A percentile compares a stretch with the other conserved stretches of the same genome.
Evolutionary conservation across 129 eudicot species (phyloP).

Genomic region (Tanacetum coccineum): DNA sequence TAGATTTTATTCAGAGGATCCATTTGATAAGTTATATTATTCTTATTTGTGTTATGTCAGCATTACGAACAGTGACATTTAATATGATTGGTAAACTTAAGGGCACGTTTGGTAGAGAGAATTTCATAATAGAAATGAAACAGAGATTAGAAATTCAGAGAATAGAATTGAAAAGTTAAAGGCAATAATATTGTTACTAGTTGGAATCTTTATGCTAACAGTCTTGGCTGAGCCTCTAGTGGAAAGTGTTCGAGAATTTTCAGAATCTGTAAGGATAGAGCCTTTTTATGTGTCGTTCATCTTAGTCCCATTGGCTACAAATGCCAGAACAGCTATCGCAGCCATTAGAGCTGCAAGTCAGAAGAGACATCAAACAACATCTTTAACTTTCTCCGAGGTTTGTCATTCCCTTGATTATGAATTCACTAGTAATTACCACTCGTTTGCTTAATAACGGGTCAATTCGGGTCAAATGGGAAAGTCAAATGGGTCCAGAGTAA

Average conservation of each 20-base stretch:
- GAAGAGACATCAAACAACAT: constrained; percentile 42
- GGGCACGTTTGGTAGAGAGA: no score
- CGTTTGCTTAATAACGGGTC: no score
- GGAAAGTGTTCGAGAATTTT: constrained; percentile 44
- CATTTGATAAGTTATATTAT: no score
- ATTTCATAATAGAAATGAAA: no score
- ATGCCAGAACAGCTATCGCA: constrained; percentile 50
- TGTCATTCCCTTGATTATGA: constrained; percentile 10
- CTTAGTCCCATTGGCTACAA: constrained; percentile 59
- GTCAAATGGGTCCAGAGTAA: no score
- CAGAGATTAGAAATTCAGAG: no score
- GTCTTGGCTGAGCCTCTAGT: constrained; percentile 60
- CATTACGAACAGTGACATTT: no score
- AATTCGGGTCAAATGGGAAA: no score
- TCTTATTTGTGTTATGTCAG: no score
- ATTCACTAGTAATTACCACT: not conserved
- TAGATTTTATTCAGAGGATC: no score
- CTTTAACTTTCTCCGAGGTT: constrained; percentile 71
- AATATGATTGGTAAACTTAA: no score
- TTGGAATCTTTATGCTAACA: constrained; percentile 45
- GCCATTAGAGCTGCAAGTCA: constrained; percentile 40
- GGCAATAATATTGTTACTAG: constrained; percentile 38
- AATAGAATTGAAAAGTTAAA: constrained; percentile 24
- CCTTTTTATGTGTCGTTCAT: constrained; percentile 57
- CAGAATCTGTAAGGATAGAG: constrained; percentile 37